Percentiles rank a stretch among this genome's conserved stretches.
phyloP scores from a whole-genome alignment of 768 basidiomycete species.

The Dentipellis fragilis region DNA sequence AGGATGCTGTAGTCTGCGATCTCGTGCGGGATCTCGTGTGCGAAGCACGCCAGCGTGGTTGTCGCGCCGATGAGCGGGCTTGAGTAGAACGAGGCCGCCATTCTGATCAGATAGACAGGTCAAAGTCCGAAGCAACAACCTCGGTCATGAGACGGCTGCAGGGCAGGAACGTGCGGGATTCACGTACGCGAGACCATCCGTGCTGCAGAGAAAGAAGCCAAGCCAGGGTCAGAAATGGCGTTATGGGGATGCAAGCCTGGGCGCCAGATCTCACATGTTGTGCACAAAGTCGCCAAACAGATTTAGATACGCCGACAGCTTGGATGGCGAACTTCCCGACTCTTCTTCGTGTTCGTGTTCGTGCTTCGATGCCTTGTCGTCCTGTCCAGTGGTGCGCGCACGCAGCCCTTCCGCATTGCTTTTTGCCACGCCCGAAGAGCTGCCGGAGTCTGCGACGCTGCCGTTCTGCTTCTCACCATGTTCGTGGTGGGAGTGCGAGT shows the following conservation, averaged over 20 bases:
- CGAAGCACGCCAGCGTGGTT: constrained; percentile 91
- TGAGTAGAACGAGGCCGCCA: constrained; percentile 97
- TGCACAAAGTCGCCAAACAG: constrained; percentile 91
- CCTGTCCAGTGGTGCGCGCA: constrained; percentile 12
- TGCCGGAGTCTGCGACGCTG: constrained; percentile 13
- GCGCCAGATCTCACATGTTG: constrained; percentile 57
- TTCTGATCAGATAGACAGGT: constrained; percentile 31
- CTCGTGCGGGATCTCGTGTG: constrained; percentile 93
- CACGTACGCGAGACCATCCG: constrained; percentile 85
- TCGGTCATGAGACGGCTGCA: not conserved
- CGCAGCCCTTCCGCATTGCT: constrained; percentile 38
- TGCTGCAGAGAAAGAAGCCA: constrained; percentile 33
- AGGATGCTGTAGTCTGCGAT: constrained; percentile 97
- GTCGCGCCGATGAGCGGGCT: constrained; percentile 89
- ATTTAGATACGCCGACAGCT: constrained; percentile 86
- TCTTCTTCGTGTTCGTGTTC: constrained; percentile 15
- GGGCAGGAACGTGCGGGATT: constrained; percentile 3
- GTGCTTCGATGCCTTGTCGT: constrained; percentile 12
- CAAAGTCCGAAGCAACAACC: not conserved
- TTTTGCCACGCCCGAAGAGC: constrained; percentile 36
- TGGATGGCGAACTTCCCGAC: constrained; percentile 48
- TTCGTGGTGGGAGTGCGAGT: constrained; percentile 49
- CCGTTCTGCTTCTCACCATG: constrained; percentile 21
- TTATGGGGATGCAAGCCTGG: constrained; percentile 7
- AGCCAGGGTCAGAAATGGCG: constrained; percentile 10